phyloP scores from a whole-genome alignment of 1,284 basidiomycete genomes.

The Malassezia restricta region DNA sequence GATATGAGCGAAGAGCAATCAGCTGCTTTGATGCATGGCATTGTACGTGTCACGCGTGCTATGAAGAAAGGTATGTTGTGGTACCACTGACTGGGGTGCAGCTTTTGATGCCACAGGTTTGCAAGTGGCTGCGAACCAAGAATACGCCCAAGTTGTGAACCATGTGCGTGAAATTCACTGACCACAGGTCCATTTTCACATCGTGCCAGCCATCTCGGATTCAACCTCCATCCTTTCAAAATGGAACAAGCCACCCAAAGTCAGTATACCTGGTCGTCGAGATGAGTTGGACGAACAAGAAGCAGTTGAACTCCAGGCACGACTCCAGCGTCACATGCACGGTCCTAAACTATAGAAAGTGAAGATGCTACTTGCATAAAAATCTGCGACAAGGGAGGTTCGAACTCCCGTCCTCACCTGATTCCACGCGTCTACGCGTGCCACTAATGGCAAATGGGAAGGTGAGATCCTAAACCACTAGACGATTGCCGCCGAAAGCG shows the following conservation, averaged over 20 bases:
- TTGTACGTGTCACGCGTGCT: constrained; percentile 4
- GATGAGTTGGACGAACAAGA: constrained; percentile 10
- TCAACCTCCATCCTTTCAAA: background rate
- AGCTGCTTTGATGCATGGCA: background rate
- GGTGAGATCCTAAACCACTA: constrained; percentile 22
- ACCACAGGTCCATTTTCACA: constrained; percentile 14
- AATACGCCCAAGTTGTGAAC: constrained; percentile 11
- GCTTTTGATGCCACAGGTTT: constrained; percentile 4
- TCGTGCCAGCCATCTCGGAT: constrained; percentile 5
- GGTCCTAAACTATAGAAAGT: constrained; percentile 1
- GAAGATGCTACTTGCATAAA: background rate
- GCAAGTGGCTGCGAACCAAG: constrained; percentile 14
- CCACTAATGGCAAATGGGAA: constrained; percentile 15
- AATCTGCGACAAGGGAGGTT: constrained; percentile 18
- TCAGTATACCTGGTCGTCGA: background rate
- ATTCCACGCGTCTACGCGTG: constrained; percentile 9
- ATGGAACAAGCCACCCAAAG: background rate
- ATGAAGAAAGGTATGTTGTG: constrained; percentile 12
- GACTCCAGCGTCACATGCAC: background rate
- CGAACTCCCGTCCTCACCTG: constrained; percentile 20
- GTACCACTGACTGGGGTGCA: background rate
- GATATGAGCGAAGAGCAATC: background rate
- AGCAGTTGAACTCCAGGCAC: background rate
- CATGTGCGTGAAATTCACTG: constrained; percentile 4
- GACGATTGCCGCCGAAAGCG: constrained; percentile 16